Evolutionary conservation across 768 basidiomycete species (phyloP), one percentile per base, ranked within the genome.

Genomic region (Steccherinum ochraceum): DNA sequence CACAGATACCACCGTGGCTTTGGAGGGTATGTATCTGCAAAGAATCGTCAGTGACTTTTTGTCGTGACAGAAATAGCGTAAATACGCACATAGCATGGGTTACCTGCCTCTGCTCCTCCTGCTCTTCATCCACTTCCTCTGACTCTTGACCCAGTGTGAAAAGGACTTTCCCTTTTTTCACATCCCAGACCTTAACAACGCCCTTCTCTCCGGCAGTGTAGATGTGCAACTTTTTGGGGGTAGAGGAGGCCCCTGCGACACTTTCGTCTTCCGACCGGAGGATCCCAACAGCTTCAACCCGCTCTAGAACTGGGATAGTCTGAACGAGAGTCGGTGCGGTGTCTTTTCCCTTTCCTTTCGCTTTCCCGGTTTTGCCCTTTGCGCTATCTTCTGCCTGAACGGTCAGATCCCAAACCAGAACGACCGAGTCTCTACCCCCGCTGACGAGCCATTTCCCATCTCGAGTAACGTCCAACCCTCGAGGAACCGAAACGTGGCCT

Each of bases 191-290:
- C 57, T 81, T 83, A 35, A 98, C 69, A 1, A 80, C 67, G 4
- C 95, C 96, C 63, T 88, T 92, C 63, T 95, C 89, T 2, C 96
- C 96, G 10, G 84, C 96, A 18, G 93, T 95, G 62, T 81, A 98
- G 61, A 95, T 86, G 21, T 75, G 74, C 30, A 94, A 63, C 24
- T 64, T 65, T 35, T 69, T 66, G 12, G 70, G 39, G 26, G 63
- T 61, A 19, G 72, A 66, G 20, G 67, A 69, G 10, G 76, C 66
- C 3, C 75, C 73, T 19, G 73, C 68, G 3, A 77, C 67, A 48
- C 72, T 69, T 49, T 81, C 79, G 19, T 77, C 76, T 3, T 70
- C 64, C 7, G 30, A 7, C 12, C 65, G 71, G 35, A 93, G 62
- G 10, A 94, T 68, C 1, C 92, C 93, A 3, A 93, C 79, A 0